Evolutionary conservation across 1,284 basidiomycete species (phyloP), one percentile per base, ranked within the genome.

Genomic region (Cutaneotrichosporon sp.): DNA sequence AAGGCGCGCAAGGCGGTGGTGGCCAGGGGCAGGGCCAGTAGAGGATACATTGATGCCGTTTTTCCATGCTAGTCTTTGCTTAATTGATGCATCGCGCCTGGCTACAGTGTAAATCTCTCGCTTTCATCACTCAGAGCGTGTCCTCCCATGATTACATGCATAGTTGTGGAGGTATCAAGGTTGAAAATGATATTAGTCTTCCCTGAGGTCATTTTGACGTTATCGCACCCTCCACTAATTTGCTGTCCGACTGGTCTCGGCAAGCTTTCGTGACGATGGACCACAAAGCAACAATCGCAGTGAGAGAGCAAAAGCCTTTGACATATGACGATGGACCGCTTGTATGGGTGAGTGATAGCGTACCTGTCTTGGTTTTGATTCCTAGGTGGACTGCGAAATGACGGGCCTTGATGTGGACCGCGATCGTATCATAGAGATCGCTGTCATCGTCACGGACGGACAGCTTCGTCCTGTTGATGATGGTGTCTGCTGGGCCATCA

Each of bases 381-480:
- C 12, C 41, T 51, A 71, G 76, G 71, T 77, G 35, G 76, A 78
- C 56, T 77, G 75, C 66, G 76, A 79, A 60, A 79, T 79, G 78
- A 77, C 78, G 8, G 78, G 79, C 1, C 66, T 80, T 10, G 71
- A 77, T 53, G 57, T 68, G 3, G 51, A 65, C 3, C 67, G 62
- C 20, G 79, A 80, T 52, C 55, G 71, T 1, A 74, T 80, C 46
- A 66, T 80, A 20, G 79, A 81, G 64, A 75, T 79, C n/a, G 79
- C 78, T 0, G 76, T 76, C 39, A 78, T 80, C 56, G 72, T 80
- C 47, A 81, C 80, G 4, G 74, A 81, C 59, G 77, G 77, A 2
- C 62, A 77, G 8, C 63, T 82, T 20, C 63, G 73, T 12, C 74
- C 74, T 3, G 73, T 82, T 3, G 80, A 81, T 56, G 73, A 75